Evolutionary conservation across 768 basidiomycete genomes (phyloP), one percentile per base, ranked within the genome.

Genomic region (Russula foetens): DNA sequence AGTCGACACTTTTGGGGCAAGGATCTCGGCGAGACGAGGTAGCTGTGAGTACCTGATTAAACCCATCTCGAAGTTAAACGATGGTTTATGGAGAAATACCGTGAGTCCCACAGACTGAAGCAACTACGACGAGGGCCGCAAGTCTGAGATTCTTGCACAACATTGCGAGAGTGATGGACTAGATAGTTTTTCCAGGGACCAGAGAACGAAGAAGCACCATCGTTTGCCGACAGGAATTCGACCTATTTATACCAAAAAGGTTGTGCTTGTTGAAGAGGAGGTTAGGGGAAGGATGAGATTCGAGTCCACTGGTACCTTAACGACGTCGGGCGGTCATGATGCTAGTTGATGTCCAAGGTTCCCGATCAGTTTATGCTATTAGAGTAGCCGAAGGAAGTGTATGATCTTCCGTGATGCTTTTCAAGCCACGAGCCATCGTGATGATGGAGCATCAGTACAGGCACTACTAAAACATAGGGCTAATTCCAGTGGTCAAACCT

Each of bases 1-100:
- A 0, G 60, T 60, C 11, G 39, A 62, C 66, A 38, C 72, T 71
- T 55, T 72, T 69, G 14, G 72, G 67, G 47, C 72, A 74, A 31
- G 69, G 59, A n/a, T 62, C 66, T 15, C 66, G 63, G 17, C 60
- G 64, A 19, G 63, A 67, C 39, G 67, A 54, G 33, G 65, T 65
- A 52, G 64, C 68, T 68, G 49, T 48, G 33, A 19, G 43, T 3
- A 21, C 14, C 29, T 29, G 14, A 47, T 50, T 15, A 53, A 41
- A 38, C 39, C 21, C 31, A 7, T 28, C 28, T 17, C 19, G 21
- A 4, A 15, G 38, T 23, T 8, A 2, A 52, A 3, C 17, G 0
- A 4, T n/a, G 17, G 0, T 48, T 12, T 26, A 21, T 24, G 17
- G 26, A 41, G 5, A 41, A 39, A 19, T 38, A 66, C 68, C 70